Percentiles rank a stretch among this genome's conserved stretches.
These are phyloP conservation scores for Globisporangium polare DNA, from an alignment of 352 stramenopile species.

Conservation along the genomic window DNA sequence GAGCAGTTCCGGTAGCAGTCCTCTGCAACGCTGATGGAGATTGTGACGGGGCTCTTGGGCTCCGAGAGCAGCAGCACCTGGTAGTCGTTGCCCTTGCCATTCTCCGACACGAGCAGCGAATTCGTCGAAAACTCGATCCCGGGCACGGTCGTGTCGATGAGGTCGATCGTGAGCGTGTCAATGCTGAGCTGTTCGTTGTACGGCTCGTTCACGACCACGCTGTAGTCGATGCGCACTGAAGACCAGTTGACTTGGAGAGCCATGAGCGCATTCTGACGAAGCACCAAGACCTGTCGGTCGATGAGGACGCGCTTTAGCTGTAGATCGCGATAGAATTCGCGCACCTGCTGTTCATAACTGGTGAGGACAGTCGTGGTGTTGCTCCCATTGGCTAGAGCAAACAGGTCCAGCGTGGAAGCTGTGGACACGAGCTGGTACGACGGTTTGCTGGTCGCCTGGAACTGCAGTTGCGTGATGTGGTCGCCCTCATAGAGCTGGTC, in stretches of 20 bases:
- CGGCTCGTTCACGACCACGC: slow-evolving; percentile 21
- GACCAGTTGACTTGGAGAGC: slow-evolving; percentile 39
- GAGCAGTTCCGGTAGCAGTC: slow-evolving; percentile 62
- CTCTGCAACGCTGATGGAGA: slow-evolving; percentile 40
- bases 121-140: slow-evolving; percentile 66
- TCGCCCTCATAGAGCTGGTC: slow-evolving; percentile 59
- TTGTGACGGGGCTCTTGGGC: slow-evolving; percentile 41
- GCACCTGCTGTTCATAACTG: slow-evolving; percentile 15
- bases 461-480: slow-evolving; percentile 28
- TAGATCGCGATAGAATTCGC: slow-evolving; percentile 27
- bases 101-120: slow-evolving; percentile 61
- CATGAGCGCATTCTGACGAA: slow-evolving; percentile 20
- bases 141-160: slow-evolving; percentile 52
- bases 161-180: slow-evolving; percentile 16
- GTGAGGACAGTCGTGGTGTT: slow-evolving; percentile 9
- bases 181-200: slow-evolving; percentile 25
- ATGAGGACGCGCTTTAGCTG: slow-evolving; percentile 18
- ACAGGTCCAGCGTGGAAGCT: slow-evolving; percentile 18
- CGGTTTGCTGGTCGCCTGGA: slow-evolving; percentile 24
- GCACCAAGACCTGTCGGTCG: neutral
- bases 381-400: neutral
- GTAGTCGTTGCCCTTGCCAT: slow-evolving; percentile 67
- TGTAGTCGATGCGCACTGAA: slow-evolving; percentile 20
- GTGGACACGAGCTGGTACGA: slow-evolving; percentile 30
- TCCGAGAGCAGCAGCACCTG: slow-evolving; percentile 66